These are phyloP conservation scores for Theobroma cacao DNA, from an alignment of 345 rosid species.

Conservation along the genomic window DNA sequence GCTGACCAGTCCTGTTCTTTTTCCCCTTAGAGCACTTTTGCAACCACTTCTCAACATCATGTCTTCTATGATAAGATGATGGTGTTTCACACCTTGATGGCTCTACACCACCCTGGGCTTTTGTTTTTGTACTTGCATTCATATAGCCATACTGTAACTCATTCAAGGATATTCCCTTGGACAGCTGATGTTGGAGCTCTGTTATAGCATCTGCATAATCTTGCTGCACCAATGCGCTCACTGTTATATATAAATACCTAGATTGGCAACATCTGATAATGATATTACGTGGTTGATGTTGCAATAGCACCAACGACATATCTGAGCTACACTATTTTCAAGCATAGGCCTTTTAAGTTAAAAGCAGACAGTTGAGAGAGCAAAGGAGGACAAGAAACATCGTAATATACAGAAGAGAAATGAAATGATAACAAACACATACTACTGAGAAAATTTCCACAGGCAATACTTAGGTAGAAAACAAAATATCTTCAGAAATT, in stretches of 20 bases:
- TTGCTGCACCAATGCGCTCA: slow-evolving; percentile 32
- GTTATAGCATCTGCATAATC: slow-evolving; percentile 49
- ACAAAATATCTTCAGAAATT: neutral
- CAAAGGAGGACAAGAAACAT: slow-evolving; percentile 5
- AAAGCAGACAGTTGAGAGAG: neutral
- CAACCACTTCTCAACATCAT: slow-evolving; percentile 50
- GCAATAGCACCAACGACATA: neutral
- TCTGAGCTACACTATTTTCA: neutral
- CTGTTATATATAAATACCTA: slow-evolving; percentile 10
- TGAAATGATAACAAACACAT: neutral
- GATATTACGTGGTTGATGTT: neutral
- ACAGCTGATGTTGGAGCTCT: slow-evolving; percentile 50
- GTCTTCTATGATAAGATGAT: slow-evolving; percentile 33
- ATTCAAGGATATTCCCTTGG: slow-evolving; percentile 43
- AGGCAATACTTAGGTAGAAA: neutral
- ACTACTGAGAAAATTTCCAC: neutral
- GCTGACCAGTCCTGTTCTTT: slow-evolving; percentile 25
- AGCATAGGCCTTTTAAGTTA: neutral
- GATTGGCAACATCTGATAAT: neutral
- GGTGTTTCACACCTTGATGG: slow-evolving; percentile 16
- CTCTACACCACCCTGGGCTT: slow-evolving; percentile 15
- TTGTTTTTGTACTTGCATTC: slow-evolving; percentile 20
- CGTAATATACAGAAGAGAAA: neutral
- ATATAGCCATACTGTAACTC: slow-evolving; percentile 33
- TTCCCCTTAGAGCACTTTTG: slow-evolving; percentile 34